Evolutionary conservation across 257 asterid species (phyloP), one percentile per base, ranked within the genome.

Genomic region (Penstemon barbatus): DNA sequence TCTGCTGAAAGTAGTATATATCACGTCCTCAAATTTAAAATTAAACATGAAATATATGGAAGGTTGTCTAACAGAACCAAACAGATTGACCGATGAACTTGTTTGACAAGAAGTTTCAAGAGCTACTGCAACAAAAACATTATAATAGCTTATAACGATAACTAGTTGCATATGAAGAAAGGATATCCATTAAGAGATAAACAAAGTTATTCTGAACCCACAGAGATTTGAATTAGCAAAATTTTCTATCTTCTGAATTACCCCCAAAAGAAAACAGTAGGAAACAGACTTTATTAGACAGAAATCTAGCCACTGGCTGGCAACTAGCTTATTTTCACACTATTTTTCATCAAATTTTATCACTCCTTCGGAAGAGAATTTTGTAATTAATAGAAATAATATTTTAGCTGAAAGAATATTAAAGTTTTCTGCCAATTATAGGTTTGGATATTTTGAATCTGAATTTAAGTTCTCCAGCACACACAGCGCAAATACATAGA

Each of bases 71-170:
- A 7, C 4, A 50, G 57, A 54, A 33, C 5, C 63, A 40, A 41
- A 45, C 11, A 66, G 15, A 43, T 54, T 18, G 63, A 19, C 46
- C 18, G 18, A 15, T 15, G 18, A 15, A 15, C 18, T 15, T 46
- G 7, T 62, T 44, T 38, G 46, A 42, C 45, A 62, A n/a, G n/a
- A 11, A 12, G 55, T 56, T 38, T 54, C 45, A 48, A 54, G 63
- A 46, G 41, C 66, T 37, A 60, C 49, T 49, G 33, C 33, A 25
- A 25, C 33, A 60, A 63, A 70, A 61, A 43, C 71, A 69, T 40
- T 63, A 7, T 25, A 54, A 68, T 65, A 38, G 41, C 40, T 42
- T 39, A 41, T 25, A 49, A 15, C 62, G 33, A 69, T 41, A 41
- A 5, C 49, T 13, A 66, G 50, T 52, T 18, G 41, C 71, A 18